These are phyloP conservation scores for Fusarium stilboides DNA, from an alignment of 2,329 filamentous ascomycete genomes.

Conservation along the genomic window DNA sequence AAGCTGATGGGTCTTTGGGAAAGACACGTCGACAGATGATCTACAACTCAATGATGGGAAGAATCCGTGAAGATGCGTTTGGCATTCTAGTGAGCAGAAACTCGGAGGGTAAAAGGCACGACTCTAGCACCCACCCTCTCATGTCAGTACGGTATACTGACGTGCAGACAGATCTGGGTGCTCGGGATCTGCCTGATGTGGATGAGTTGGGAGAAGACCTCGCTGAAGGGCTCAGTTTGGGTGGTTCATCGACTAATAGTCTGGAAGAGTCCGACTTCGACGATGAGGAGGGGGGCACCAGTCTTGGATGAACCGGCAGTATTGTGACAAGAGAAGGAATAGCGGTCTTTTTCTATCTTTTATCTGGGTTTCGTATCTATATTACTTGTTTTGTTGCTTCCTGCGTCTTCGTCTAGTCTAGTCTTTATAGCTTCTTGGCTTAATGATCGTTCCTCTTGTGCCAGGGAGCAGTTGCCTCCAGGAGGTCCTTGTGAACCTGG, in stretches of 20 bases:
- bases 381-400: not conserved
- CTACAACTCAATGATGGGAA: constrained; percentile 47
- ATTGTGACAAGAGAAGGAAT: not conserved
- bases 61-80: constrained; percentile 51
- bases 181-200: constrained; percentile 20
- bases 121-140: constrained; percentile 51
- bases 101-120: constrained; percentile 49
- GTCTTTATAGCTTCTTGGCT: not conserved
- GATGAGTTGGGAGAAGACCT: constrained; percentile 39
- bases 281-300: constrained; percentile 36
- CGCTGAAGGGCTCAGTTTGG: constrained; percentile 19
- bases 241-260: not conserved
- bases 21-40: constrained; percentile 39
- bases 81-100: constrained; percentile 49
- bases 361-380: not conserved
- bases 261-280: constrained; percentile 26
- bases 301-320: not conserved
- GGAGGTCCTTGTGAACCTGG: constrained; percentile 56
- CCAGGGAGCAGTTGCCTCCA: constrained; percentile 61
- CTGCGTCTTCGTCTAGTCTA: not conserved
- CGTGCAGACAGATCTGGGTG: constrained; percentile 16
- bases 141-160: constrained; percentile 28
- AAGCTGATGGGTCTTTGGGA: constrained; percentile 9
- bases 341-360: not conserved
- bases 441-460: constrained; percentile 57